Evolutionary conservation across 768 basidiomycete species (phyloP), one percentile per base, ranked within the genome.

Genomic region (Daedaleopsis sinensis): DNA sequence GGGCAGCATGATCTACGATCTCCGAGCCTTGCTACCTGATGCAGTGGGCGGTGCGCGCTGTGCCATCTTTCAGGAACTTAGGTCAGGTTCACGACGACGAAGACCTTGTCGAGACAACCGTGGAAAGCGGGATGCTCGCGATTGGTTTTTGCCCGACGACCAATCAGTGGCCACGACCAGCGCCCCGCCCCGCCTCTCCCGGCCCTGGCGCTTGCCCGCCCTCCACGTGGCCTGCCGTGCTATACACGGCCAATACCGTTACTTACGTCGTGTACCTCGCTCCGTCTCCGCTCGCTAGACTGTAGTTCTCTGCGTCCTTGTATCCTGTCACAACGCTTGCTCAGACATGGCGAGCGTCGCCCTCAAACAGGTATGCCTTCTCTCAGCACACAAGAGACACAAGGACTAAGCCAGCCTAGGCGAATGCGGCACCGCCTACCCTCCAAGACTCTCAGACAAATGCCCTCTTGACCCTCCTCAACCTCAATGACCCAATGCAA

Each of bases 371-470:
- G 81, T 81, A 60, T 50, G 76, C 66, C 13, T 19, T 23, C 1
- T 54, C 7, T 42, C 11, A 11, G 36, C 5, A 23, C 5, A 23
- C 27, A 27, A 15, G 9, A 8, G 1, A 16, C 4, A 35, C 5
- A 9, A 10, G n/a, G 37, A 3, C 57, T 60, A 24, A 57, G 11
- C 35, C 19, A 11, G 24, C 49, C 18, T 51, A 75, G 74, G 62
- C 82, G 70, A 75, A 73, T 37, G 73, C 77, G 52, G 70, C 83
- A 10, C 71, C 82, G 44, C 71, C 79, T 48, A 91, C 93, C 3
- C 82, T 99, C 50, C 94, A 97, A 68, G 89, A 94, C 72, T 83
- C 88, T 4, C 97, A 98, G 76, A 94, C 94, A 15, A 81, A 84
- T 64, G 90, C 95, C 3, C 80, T 99, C 39, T 83, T 96, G 27